These are phyloP conservation scores for Suillus tomentosus DNA, from an alignment of 768 basidiomycete genomes.

Conservation along the genomic window DNA sequence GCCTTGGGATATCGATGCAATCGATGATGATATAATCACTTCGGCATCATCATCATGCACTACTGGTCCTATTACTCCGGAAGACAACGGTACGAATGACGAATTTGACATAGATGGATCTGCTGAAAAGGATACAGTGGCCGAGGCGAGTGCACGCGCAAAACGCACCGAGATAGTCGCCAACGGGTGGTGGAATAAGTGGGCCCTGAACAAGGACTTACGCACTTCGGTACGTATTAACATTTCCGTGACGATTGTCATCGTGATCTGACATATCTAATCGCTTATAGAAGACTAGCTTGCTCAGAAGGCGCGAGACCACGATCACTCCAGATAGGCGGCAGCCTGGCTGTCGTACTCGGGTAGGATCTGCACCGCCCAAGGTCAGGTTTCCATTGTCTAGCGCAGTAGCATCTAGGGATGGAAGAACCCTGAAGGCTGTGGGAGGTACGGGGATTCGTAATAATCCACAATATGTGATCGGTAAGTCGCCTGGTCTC, in stretches of 20 bases:
- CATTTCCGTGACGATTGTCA: constrained; percentile 16
- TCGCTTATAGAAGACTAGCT: constrained; percentile 31
- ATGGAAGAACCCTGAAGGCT: constrained; percentile 22
- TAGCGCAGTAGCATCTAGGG: constrained; percentile 17
- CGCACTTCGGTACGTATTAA: constrained; percentile 21
- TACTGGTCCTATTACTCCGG: constrained; percentile 37
- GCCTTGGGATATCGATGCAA: constrained; percentile 48
- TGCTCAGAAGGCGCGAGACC: constrained; percentile 47
- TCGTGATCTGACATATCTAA: constrained; percentile 12
- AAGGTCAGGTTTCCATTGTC: constrained; percentile 20
- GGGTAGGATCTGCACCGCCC: constrained; percentile 29
- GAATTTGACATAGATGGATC: constrained; percentile 18
- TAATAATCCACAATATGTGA: constrained; percentile 10
- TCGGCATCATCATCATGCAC: constrained; percentile 38
- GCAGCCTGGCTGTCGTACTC: constrained; percentile 33
- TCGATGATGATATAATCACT: constrained; percentile 24
- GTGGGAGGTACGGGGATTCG: constrained; percentile 7
- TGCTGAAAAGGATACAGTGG: constrained; percentile 28
- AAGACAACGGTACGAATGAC: constrained; percentile 18
- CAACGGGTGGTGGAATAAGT: constrained; percentile 54
- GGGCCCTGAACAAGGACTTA: constrained; percentile 39
- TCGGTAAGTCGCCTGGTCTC: not conserved
- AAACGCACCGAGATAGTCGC: constrained; percentile 42
- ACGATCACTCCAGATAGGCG: constrained; percentile 48
- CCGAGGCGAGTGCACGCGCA: constrained; percentile 26